These are phyloP conservation scores for Coemansia asiatica DNA, from an alignment of 192 early-diverging fungal genomes.

Conservation along the genomic window DNA sequence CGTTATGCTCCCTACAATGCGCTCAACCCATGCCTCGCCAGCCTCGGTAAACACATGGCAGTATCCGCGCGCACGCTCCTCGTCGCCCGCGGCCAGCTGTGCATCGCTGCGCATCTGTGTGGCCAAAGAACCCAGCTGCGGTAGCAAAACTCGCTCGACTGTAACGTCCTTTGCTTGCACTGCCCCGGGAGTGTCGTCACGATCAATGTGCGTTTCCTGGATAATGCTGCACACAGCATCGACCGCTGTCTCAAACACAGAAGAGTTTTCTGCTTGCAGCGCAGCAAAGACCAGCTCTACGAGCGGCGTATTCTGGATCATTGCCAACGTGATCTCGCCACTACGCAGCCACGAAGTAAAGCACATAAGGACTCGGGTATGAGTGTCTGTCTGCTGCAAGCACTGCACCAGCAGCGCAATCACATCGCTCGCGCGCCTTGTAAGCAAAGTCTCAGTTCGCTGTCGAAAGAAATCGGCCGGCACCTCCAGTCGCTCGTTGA, in stretches of 20 bases:
- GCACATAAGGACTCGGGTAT: slow-evolving; percentile 68
- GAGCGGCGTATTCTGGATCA: slow-evolving; percentile 65
- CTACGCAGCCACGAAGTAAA: slow-evolving; percentile 82
- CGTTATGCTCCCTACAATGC: slow-evolving; percentile 69
- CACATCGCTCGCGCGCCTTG: slow-evolving; percentile 66
- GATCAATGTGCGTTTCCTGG: slow-evolving; percentile 59
- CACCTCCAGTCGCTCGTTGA: slow-evolving; percentile 65
- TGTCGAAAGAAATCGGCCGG: slow-evolving; percentile 61
- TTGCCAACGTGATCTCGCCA: slow-evolving; percentile 70
- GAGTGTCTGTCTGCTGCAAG: slow-evolving; percentile 65
- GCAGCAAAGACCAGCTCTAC: slow-evolving; percentile 72
- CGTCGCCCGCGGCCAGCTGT: slow-evolving; percentile 67
- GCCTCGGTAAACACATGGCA: slow-evolving; percentile 89
- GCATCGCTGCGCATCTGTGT: slow-evolving; percentile 40
- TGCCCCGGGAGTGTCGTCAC: slow-evolving; percentile 52
- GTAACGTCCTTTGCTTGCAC: slow-evolving; percentile 59
- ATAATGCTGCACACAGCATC: slow-evolving; percentile 85
- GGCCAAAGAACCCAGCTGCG: slow-evolving; percentile 51
- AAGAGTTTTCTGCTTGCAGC: slow-evolving; percentile 59
- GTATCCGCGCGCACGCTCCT: slow-evolving; percentile 75
- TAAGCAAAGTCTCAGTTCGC: slow-evolving; percentile 63
- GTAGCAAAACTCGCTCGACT: slow-evolving; percentile 62
- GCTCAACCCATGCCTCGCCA: slow-evolving; percentile 78
- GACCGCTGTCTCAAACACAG: slow-evolving; percentile 78
- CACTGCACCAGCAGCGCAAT: slow-evolving; percentile 69